These are phyloP conservation scores for Dendrobium officinale DNA, from an alignment of 106 monocot species.

Conservation along the genomic window DNA sequence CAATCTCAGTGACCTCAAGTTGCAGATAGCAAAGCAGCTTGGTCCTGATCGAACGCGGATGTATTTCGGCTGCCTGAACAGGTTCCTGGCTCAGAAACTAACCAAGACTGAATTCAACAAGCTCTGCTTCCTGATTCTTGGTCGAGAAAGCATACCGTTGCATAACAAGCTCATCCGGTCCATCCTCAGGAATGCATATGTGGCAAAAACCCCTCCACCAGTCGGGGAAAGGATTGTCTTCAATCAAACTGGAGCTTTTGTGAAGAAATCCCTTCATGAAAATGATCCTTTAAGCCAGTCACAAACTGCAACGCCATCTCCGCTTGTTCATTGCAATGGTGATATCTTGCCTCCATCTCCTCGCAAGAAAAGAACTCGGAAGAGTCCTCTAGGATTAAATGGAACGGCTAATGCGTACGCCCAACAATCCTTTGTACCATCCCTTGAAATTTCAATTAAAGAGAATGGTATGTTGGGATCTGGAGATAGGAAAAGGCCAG, in stretches of 20 bases:
- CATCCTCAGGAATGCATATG: constrained; percentile 39
- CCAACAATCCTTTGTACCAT: not conserved
- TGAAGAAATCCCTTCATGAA: constrained; percentile 16
- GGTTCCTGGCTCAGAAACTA: constrained; percentile 30
- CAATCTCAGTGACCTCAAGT: constrained; percentile 37
- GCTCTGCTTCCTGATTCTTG: constrained; percentile 31
- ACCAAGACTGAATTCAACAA: constrained; percentile 40
- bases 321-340: constrained; percentile 30
- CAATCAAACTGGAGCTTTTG: not conserved
- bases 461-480: constrained; percentile 27
- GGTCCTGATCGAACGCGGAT: constrained; percentile 22
- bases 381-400: constrained; percentile 23
- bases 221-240: not conserved
- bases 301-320: not conserved
- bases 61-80: constrained; percentile 34
- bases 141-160: constrained; percentile 30
- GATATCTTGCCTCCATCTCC: constrained; percentile 31
- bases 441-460: not conserved
- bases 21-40: constrained; percentile 23
- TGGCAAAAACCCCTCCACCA: constrained; percentile 22
- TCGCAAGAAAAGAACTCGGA: constrained; percentile 35
- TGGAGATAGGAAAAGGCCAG: constrained; percentile 18
- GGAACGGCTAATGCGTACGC: not conserved
- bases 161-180: constrained; percentile 41
- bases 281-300: not conserved